Evolutionary conservation across 257 asterid species (phyloP), one percentile per base, ranked within the genome.

Genomic region (Salvia rosmarinus): DNA sequence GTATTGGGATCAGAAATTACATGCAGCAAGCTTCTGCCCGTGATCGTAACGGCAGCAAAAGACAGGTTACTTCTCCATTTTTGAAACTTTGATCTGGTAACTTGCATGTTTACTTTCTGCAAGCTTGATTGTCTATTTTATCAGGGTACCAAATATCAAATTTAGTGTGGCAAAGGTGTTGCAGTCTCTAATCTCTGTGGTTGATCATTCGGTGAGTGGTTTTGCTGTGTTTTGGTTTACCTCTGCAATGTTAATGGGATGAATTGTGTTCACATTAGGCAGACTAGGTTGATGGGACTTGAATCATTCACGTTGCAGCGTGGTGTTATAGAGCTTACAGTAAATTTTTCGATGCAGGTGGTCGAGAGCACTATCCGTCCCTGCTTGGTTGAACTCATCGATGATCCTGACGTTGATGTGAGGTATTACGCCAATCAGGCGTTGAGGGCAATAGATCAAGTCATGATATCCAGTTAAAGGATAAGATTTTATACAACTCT

Each of bases 401-500:
- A 88, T 76, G 95, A 88, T 63, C 89, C 95, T 13, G 95, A 88
- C 71, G 95, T 88, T 3, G 95, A 88, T 83, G 95, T 88, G 12
- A 85, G 95, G 39, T 84, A 66, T 70, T 86, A 79, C 8, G 89
- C 91, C 55, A 86, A 79, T 70, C 85, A 88, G 71, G 95, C 91
- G 39, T 81, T 88, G 52, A 85, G 78, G 55, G 82, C 89, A 9
- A 82, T 84, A 8, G 95, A 85, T 73, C 79, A 57, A 44, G 89
- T 75, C 66, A 82, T 82, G 92, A 85, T 87, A 88, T 81, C 90
- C 37, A 82, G 82, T 78, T 87, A 46, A 64, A 64, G 44, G 34
- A 16, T 37, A 6, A 19, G n/a, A 32, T 17, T 35, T 60, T 20
- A 40, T 30, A 20, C 37, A 19, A 42, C 39, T 20, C 37, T 10